A percentile compares a stretch with the other conserved stretches of the same genome.
Conservation (phyloP, 345 rosid genomes). For the Moringa oleifera region DNA sequence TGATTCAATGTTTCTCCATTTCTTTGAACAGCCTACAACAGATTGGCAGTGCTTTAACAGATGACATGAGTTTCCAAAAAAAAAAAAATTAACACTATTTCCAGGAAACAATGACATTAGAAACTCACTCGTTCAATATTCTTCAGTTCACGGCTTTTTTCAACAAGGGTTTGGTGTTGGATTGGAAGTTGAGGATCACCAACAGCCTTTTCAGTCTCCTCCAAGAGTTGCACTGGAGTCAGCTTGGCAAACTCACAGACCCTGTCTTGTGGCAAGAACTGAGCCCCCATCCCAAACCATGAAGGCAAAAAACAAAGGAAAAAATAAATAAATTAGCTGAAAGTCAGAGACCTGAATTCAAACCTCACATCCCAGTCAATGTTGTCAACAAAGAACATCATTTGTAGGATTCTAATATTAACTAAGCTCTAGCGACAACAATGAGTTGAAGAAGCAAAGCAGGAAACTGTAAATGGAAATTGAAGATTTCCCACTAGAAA, state of each 20-base stretch:
- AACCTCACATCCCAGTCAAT: not conserved
- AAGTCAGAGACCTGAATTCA: not conserved
- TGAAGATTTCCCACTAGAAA: not conserved
- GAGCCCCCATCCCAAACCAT: not conserved
- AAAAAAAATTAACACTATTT: not conserved
- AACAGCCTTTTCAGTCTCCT: conserved; percentile 96
- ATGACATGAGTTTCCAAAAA: not conserved
- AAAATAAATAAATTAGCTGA: not conserved
- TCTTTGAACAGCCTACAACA: conserved; percentile 56
- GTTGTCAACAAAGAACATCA: not conserved
- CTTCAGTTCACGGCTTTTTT: conserved; percentile 71
- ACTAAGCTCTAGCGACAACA: not conserved
- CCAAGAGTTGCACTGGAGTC: conserved; percentile 85
- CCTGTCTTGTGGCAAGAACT: conserved; percentile 91
- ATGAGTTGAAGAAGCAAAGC: not conserved
- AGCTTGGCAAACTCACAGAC: conserved; percentile 96
- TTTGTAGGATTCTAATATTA: no score
- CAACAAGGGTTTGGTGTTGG: conserved; percentile 65
- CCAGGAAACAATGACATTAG: not conserved
- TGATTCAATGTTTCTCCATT: conserved; percentile 75
- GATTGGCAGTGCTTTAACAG: conserved; percentile 5
- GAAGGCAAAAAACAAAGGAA: conserved; percentile 6
- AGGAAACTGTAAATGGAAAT: not conserved
- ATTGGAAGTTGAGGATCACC: conserved; percentile 92
- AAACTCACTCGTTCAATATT: conserved; percentile 48